Evolutionary conservation across 148 eudicot species (phyloP), one percentile per base, ranked within the genome.

Genomic region (Rhododendron molle): DNA sequence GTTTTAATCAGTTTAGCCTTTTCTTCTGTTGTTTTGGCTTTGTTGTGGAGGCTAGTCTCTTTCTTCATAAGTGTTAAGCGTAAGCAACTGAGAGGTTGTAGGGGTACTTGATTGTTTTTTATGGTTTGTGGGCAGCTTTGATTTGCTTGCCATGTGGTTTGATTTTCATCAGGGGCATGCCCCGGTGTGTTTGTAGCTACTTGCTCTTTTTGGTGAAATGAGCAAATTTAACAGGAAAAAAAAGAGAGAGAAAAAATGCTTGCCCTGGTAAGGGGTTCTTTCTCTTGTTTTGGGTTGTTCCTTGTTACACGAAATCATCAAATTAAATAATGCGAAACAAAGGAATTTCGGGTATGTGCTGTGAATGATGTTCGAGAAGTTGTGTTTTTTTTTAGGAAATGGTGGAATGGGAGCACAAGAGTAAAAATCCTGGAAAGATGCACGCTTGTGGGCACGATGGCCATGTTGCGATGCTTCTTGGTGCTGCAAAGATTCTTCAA

Each of bases 371-470:
- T 58, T 32, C 21, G 13, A 16, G 20, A 4, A 23, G 32, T 86
- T 36, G 73, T 69, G 11, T 3, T 65, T 87, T 52, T 52, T 88
- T 77, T 43, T 83, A 96, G 99, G 99, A 94, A 93, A 72, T 92
- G 92, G 96, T 96, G 89, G 96, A 96, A 81, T 96, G 98, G 98
- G 94, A 96, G 82, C 96, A 96, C 92, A 94, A 94, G 90, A 95
- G 99, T 88, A 93, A 91, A 87, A 89, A 89, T 52, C 92, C 94
- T 20, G 99, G 98, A 52, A 96, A 95, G 88, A 95, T 95, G 97
- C 98, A 95, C 62, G 98, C 98, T 81, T 96, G 98, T 85, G 98
- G 99, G 79, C 98, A 96, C 86, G 99, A 96, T 88, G 95, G 94
- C 78, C 99, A 96, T 90, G 94, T 95, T 85, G 91, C 99, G 30